Evolutionary conservation across 2,329 filamentous ascomycete species (phyloP).

Genomic region (Nigrospora osmanthi): DNA sequence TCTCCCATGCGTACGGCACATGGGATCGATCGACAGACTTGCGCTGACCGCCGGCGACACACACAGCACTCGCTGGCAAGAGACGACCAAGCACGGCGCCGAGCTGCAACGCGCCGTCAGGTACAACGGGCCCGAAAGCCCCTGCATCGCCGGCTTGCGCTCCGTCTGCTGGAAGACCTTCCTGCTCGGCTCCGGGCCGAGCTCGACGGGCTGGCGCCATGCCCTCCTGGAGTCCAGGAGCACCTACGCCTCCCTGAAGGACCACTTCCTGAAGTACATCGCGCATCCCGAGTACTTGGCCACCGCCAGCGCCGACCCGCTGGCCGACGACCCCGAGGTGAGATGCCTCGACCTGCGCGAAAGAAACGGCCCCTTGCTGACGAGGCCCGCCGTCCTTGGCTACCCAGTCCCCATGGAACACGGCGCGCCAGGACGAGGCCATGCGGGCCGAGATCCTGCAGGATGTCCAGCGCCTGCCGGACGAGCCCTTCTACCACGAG

Average conservation of each 20-base stretch:
- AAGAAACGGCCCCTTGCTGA: background rate
- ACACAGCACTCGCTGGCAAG: constrained; percentile 58
- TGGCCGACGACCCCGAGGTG: constrained; percentile 69
- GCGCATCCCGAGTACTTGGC: constrained; percentile 74
- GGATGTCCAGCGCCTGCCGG: constrained; percentile 89
- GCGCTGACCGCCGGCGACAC: background rate
- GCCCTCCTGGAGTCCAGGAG: constrained; percentile 61
- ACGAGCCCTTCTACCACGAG: constrained; percentile 83
- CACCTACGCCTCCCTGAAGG: constrained; percentile 64
- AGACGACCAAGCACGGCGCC: constrained; percentile 50
- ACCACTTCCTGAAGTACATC: constrained; percentile 74
- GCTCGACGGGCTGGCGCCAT: constrained; percentile 61
- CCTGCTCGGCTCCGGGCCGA: constrained; percentile 64
- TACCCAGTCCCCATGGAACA: constrained; percentile 85
- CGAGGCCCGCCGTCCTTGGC: constrained; percentile 12
- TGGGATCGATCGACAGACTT: background rate
- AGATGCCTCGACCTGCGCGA: background rate
- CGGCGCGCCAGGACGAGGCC: constrained; percentile 75
- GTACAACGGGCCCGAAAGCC: constrained; percentile 48
- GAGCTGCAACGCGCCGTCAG: constrained; percentile 59
- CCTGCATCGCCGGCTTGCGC: constrained; percentile 65
- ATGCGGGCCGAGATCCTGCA: constrained; percentile 85
- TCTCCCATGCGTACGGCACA: background rate
- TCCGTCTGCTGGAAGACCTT: constrained; percentile 95
- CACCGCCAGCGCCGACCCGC: constrained; percentile 66